phyloP scores from a whole-genome alignment of 176 grass and related monocot species.

The Oryza longistaminata region DNA sequence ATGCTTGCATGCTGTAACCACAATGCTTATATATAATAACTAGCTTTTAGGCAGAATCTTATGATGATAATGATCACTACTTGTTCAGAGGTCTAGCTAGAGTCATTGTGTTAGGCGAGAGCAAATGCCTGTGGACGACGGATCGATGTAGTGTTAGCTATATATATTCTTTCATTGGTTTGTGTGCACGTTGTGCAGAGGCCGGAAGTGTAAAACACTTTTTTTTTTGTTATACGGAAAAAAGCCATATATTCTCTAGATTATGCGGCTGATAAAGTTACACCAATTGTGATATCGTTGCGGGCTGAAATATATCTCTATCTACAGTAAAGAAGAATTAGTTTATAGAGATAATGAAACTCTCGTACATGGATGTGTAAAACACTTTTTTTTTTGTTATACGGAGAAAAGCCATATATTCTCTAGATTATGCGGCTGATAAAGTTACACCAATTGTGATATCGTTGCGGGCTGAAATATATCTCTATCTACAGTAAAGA shows the following conservation, averaged over 20 bases:
- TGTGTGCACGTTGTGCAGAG: neutral
- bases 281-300: neutral
- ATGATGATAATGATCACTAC: slow-evolving; percentile 7
- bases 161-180: neutral
- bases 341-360: too few relatives aligned
- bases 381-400: too few relatives aligned
- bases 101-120: neutral
- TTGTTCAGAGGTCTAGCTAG: slow-evolving; percentile 13
- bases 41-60: slow-evolving; percentile 44
- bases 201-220: neutral
- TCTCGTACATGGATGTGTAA: too few relatives aligned
- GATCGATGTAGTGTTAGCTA: neutral
- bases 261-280: neutral
- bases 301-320: neutral
- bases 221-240: neutral
- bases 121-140: neutral
- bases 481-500: neutral
- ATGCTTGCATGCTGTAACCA: slow-evolving; percentile 30
- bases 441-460: neutral
- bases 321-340: too few relatives aligned
- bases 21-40: slow-evolving; percentile 32
- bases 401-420: neutral
- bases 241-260: neutral
- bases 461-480: neutral
- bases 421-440: neutral